Conservation (phyloP, 192 early-diverging fungal genomes). For the Coemansia sp. region DNA sequence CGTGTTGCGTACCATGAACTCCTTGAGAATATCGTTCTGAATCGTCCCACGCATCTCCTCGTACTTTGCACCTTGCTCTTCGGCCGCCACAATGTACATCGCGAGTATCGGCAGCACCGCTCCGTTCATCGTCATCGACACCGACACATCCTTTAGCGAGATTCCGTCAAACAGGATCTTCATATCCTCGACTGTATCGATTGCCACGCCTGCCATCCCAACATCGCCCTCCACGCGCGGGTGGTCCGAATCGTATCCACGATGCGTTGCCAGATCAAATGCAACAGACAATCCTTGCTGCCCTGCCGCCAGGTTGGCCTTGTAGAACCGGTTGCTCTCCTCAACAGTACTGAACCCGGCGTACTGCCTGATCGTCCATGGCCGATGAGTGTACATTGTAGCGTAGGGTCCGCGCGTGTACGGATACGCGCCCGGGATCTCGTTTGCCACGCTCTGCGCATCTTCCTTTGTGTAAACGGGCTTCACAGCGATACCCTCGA, state of each 20-base stretch:
- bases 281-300: constrained; percentile 87
- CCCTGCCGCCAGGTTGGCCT: constrained; percentile 82
- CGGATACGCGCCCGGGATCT: constrained; percentile 82
- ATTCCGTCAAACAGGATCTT: constrained; percentile 89
- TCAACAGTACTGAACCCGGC: constrained; percentile 93
- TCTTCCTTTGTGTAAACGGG: constrained; percentile 83
- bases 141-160: constrained; percentile 86
- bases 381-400: constrained; percentile 80
- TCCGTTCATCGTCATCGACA: constrained; percentile 97
- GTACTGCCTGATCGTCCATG: constrained; percentile 89
- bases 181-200: constrained; percentile 92
- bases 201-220: constrained; percentile 92
- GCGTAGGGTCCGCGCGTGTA: constrained; percentile 85
- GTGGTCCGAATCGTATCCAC: constrained; percentile 90
- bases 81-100: constrained; percentile 86
- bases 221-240: constrained; percentile 88
- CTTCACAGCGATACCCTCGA: constrained; percentile 83
- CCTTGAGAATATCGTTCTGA: constrained; percentile 92
- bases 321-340: constrained; percentile 86
- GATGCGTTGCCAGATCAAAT: constrained; percentile 88
- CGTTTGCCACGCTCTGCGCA: constrained; percentile 58
- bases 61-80: constrained; percentile 83
- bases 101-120: constrained; percentile 87
- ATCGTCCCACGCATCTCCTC: constrained; percentile 83
- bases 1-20: constrained; percentile 93